Evolutionary conservation across 805 yeast genomes (phyloP), one percentile per base, ranked within the genome.

Genomic region (Lipomyces orientalis): DNA sequence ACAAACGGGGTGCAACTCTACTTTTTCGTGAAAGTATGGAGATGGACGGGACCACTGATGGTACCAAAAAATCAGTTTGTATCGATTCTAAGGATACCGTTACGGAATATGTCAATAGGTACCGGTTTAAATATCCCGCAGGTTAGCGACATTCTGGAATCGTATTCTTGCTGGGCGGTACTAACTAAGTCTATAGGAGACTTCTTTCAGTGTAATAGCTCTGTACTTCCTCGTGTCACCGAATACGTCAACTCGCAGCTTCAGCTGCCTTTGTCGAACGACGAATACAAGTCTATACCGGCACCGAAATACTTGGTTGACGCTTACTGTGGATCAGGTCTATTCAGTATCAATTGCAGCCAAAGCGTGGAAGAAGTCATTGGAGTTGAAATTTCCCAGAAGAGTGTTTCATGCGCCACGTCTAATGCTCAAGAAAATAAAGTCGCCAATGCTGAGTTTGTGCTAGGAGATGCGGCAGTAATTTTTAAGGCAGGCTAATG

Each of bases 261-360:
- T 62, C 59, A 54, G 31, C 78, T 86, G 46, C 79, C 83, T 10
- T 74, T 72, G n/a, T 79, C 80, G 0, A 58, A 34, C 78, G 78
- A 10, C 25, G 60, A 39, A 31, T 16, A 43, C 22, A n/a, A n/a
- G 22, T 14, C 49, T 16, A 2, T n/a, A 16, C 34, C 37, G 16
- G 43, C 52, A 10, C 87, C 88, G 37, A 85, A 86, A 74, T 92
- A 88, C 76, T 80, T 93, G 60, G 97, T 93, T 34, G 98, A 93
- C 78, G 97, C 98, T 0, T 93, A 93, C 80, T 93, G 98, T 82
- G 98, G 98, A 1, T 90, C 97, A 2, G 99, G 99, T 0, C 81
- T 95, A 55, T 95, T 95, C 79, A 90, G 96, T 69, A 88, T 95
- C 66, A 88, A 97, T 8, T 89, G 97, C 73, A 89, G 95, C 35